Percentiles rank a stretch among this genome's conserved stretches.
phyloP scores from a whole-genome alignment of 768 basidiomycete species.

The Auricularia sp. region DNA sequence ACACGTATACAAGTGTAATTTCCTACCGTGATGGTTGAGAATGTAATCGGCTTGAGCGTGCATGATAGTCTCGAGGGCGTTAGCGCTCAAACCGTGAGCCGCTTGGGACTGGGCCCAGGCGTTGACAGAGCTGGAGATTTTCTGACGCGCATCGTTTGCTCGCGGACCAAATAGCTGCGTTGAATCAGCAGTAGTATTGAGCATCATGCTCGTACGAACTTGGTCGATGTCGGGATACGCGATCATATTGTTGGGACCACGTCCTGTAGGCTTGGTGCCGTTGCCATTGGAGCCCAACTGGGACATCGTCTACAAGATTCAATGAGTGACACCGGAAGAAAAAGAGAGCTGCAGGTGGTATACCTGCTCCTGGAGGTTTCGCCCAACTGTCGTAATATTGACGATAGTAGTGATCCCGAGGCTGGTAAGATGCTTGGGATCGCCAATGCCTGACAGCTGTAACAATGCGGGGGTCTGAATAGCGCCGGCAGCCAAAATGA shows the following conservation, averaged over 20 bases:
- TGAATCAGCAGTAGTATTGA: constrained; percentile 1
- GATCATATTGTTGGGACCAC: constrained; percentile 38
- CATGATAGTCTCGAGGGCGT: constrained; percentile 33
- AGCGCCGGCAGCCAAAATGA: constrained; percentile 45
- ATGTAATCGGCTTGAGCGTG: constrained; percentile 37
- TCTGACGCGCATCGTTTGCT: constrained; percentile 5
- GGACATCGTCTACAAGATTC: constrained; percentile 23
- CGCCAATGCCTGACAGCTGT: constrained; percentile 50
- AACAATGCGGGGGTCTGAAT: constrained; percentile 39
- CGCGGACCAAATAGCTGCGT: constrained; percentile 5
- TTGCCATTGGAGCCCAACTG: constrained; percentile 27
- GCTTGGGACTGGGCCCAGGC: constrained; percentile 38
- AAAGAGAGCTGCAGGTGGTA: not conserved
- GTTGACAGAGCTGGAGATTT: constrained; percentile 29
- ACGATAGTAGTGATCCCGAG: constrained; percentile 39
- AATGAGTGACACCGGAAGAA: not conserved
- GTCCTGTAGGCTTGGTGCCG: constrained; percentile 28
- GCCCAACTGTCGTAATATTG: constrained; percentile 39
- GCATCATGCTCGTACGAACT: constrained; percentile 27
- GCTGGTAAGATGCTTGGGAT: constrained; percentile 31
- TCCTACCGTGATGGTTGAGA: constrained; percentile 32
- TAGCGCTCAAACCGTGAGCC: constrained; percentile 26
- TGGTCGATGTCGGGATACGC: constrained; percentile 43
- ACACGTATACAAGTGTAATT: no score
- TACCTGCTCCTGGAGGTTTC: constrained; percentile 46